Base-by-base conservation (phyloP, 768 basidiomycete species). In the Hygrophorus pudorinus region DNA sequence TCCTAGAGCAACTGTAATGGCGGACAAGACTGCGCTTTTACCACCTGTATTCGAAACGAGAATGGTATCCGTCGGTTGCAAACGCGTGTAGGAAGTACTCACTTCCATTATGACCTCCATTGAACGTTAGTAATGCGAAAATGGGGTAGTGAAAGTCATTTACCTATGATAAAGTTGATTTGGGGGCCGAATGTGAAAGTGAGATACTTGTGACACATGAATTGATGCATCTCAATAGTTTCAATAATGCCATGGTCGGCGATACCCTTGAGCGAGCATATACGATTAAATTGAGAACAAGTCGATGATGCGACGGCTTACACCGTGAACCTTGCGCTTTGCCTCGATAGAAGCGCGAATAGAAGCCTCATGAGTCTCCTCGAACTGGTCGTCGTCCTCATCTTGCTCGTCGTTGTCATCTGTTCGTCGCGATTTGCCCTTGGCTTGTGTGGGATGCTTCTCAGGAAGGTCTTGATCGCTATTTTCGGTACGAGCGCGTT, bases 101-200 rank as follows among this genome's bases (percentile, higher is more conserved):
- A 89, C 91, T 94, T 64, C 91, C 91, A 59, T 96, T 96, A 53
- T 91, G 86, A 10, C 90, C 90, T 88, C 21, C 17, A 29, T 6
- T 12, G 44, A n/a, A 17, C 17, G 47, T 11, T 47, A 16, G 42
- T 5, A n/a, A 24, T 37, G n/a, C 30, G 38, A 31, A 42, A 27
- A 21, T 28, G 13, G 24, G 31, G 36, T 36, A 34, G 38, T 9
- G 21, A 38, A 18, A 16, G 45, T 38, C 1, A 54, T 75, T 32
- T 53, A 81, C 90, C 91, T 31, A 94, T 94, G 53, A 99, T 87
- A 57, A 98, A 98, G 64, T 98, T 99, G 57, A 99, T 87, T 60
- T 93, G 89, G 7, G 86, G 83, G 0, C 91, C 90, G 50, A 98
- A 90, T 2, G 75, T 72, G 62, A 96, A 88, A 1, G 73, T 80